Evolutionary conservation across 2,329 filamentous ascomycete genomes (phyloP).

Genomic region (Penicillium sp.): DNA sequence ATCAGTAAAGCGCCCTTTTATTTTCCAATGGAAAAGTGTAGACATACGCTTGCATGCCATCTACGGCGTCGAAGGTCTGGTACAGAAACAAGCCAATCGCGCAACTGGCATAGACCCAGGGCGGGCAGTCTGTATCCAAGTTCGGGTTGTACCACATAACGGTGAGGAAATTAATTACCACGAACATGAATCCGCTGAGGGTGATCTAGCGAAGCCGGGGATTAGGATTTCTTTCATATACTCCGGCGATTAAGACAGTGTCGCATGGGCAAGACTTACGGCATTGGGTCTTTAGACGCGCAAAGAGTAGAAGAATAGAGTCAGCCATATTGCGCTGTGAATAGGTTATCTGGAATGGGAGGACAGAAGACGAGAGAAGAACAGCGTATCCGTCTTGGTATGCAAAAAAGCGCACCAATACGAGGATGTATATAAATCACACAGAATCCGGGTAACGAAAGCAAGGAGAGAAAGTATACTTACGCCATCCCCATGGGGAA

Average conservation of each 20-base stretch:
- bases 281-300: conserved; percentile 46
- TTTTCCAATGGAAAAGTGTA: background rate
- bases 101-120: conserved; percentile 95
- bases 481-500: conserved; percentile 94
- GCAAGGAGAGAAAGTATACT: conserved; percentile 35
- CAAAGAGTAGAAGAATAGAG: conserved; percentile 9
- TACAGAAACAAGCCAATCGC: conserved; percentile 87
- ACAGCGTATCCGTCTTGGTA: background rate
- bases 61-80: conserved; percentile 97
- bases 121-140: conserved; percentile 86
- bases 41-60: conserved; percentile 85
- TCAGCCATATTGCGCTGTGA: conserved; percentile 8
- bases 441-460: background rate
- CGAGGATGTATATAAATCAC: conserved; percentile 7
- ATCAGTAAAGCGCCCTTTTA: conserved; percentile 12
- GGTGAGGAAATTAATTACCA: conserved; percentile 84
- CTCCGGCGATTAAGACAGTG: background rate
- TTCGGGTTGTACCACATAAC: conserved; percentile 95
- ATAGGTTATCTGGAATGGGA: background rate
- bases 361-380: background rate
- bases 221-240: conserved; percentile 15
- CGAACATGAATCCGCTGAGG: conserved; percentile 82
- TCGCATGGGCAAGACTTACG: conserved; percentile 34
- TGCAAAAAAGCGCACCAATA: background rate
- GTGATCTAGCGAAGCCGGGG: conserved; percentile 61